phyloP scores from a whole-genome alignment of 805 yeast genomes.

The Barnettozyma wickerhamii region DNA sequence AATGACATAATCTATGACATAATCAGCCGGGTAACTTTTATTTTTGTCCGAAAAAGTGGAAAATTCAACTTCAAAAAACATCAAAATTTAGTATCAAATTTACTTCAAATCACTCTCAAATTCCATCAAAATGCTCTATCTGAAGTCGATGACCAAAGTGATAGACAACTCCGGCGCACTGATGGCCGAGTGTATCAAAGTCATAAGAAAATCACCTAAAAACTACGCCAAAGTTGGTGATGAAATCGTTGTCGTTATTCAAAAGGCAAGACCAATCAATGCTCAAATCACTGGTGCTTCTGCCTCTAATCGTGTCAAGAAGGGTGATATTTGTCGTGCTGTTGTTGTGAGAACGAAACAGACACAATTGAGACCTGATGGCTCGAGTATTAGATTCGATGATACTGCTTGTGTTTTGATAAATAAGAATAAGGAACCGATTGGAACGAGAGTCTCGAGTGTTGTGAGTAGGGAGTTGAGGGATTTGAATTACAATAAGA shows the following conservation, averaged over 20 bases:
- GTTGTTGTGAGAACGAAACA: conserved; percentile 92
- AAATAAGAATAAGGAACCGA: conserved; percentile 88
- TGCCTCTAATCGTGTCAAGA: conserved; percentile 76
- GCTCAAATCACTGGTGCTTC: conserved; percentile 69
- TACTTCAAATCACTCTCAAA: neutral
- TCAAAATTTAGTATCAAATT: neutral
- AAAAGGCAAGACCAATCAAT: conserved; percentile 78
- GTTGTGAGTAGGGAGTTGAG: conserved; percentile 90
- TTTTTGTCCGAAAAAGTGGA: neutral
- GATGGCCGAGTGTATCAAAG: conserved; percentile 93
- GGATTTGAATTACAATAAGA: conserved; percentile 77
- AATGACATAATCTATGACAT: neutral
- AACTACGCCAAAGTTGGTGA: conserved; percentile 87
- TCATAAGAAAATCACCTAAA: conserved; percentile 81
- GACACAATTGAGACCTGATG: conserved; percentile 71
- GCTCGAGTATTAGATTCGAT: conserved; percentile 80
- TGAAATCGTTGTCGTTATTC: conserved; percentile 89
- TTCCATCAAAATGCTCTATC: conserved; percentile 62
- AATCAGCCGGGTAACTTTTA: neutral
- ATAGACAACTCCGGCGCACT: conserved; percentile 96
- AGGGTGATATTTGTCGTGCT: conserved; percentile 95
- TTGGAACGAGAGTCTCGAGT: conserved; percentile 88
- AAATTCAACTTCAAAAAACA: neutral
- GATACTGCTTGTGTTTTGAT: conserved; percentile 96
- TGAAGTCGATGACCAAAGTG: conserved; percentile 83